Base-by-base conservation (phyloP, 2,329 filamentous ascomycete species). In the Colletotrichum chrysophilum region DNA sequence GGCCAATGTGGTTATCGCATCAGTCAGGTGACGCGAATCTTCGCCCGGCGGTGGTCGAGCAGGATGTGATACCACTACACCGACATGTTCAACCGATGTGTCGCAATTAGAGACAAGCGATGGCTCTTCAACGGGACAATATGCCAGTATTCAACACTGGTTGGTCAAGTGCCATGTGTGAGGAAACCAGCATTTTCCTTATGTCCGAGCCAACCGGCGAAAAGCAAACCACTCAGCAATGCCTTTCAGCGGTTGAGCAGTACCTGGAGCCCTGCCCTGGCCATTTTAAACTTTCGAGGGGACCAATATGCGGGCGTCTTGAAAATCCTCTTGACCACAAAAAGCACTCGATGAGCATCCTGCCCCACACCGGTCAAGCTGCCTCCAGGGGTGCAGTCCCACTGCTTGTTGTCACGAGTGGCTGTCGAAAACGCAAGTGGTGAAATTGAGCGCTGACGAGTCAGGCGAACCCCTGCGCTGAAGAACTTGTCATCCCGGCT, bases 311-410 rank as follows among this genome's bases (percentile, higher is more conserved):
- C 66, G 55, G 69, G 74, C 68, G 66, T 70, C 38, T 26, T 28
- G 58, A 28, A 64, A 77, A 76, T 68, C 74, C 67, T 69, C 67
- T 74, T 74, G 74, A 38, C 70, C 70, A 16, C 56, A 71, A 65
- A 36, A 66, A 77, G 73, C 21, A 30, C 12, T 66, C 73, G 70
- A 70, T 74, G 56, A 30, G 26, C 56, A 34, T 32, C 24, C 26
- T 30, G 21, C 62, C 71, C 76, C 76, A 76, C 76, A 77, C 66
- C 76, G 76, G 76, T 76, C 70, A 76, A 66, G 48, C n/a, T 72
- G 18, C 56, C 28, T 64, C 30, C 73, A 73, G n/a, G 66, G 74
- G 74, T 34, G 28, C 34, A 18, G 61, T 18, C 70, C 64, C 55
- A 21, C 62, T 48, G 24, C 18, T 10, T 28, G 36, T 13, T 65